Conservation (phyloP, 1,139 yeast species). For the Yamadazyma oceani region DNA sequence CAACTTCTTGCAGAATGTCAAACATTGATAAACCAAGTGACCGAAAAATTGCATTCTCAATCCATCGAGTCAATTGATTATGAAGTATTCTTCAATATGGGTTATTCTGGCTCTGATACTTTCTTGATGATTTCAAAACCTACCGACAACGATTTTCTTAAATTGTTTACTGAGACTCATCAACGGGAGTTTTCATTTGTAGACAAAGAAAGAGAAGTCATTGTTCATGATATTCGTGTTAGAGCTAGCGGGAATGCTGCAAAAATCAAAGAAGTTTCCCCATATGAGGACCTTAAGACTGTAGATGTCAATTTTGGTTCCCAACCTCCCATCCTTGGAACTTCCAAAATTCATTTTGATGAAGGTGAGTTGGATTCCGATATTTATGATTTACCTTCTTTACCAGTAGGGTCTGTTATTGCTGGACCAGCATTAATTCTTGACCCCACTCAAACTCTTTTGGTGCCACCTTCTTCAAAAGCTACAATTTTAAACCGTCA, state of each 20-base stretch:
- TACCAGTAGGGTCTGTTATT: conserved; percentile 53
- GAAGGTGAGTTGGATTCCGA: conserved; percentile 10
- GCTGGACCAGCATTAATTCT: conserved; percentile 81
- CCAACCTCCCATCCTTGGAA: background rate
- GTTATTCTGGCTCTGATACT: conserved; percentile 21
- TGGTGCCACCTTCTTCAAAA: conserved; percentile 66
- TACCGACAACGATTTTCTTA: conserved; percentile 25
- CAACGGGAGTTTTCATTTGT: conserved; percentile 69
- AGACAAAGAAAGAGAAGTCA: conserved; percentile 47
- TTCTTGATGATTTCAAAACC: conserved; percentile 19
- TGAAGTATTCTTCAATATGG: conserved; percentile 19
- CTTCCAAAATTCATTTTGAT: conserved; percentile 9
- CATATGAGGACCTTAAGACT: conserved; percentile 12
- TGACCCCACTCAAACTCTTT: conserved; percentile 84
- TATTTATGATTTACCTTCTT: conserved; percentile 49
- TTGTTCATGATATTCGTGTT: conserved; percentile 20
- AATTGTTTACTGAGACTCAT: conserved; percentile 49
- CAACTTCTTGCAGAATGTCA: conserved; percentile 10
- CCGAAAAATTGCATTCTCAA: conserved; percentile 8
- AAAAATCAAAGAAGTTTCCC: conserved; percentile 11
- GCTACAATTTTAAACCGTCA: conserved; percentile 60
- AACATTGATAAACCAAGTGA: conserved; percentile 4
- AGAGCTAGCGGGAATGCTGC: conserved; percentile 13
- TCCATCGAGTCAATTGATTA: conserved; percentile 10
- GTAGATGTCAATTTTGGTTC: no score